phyloP scores from a whole-genome alignment of 2,329 filamentous ascomycete genomes.

The Cladophialophora psammophila region DNA sequence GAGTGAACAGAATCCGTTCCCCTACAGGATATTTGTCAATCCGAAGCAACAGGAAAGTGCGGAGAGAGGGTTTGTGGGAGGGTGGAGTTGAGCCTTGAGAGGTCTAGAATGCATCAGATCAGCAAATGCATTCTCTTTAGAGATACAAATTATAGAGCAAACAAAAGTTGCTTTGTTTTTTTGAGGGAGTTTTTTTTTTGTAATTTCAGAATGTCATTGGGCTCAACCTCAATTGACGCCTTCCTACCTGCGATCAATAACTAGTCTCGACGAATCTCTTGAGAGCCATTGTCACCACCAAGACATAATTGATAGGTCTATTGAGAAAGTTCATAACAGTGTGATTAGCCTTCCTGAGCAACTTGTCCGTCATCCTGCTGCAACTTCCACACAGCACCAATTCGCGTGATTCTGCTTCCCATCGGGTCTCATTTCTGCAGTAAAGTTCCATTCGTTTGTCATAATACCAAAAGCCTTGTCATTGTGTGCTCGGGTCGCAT shows the following conservation, averaged over 20 bases:
- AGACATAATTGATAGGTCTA: slow-evolving; percentile 31
- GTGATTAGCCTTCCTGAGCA: slow-evolving; percentile 13
- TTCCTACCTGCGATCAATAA: neutral
- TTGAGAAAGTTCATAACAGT: slow-evolving; percentile 29
- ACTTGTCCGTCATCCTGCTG: slow-evolving; percentile 31
- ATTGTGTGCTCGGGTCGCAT: slow-evolving; percentile 22
- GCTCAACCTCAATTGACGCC: neutral
- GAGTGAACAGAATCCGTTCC: slow-evolving; percentile 89
- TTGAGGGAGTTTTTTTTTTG: neutral
- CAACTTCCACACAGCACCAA: neutral
- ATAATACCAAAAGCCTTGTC: slow-evolving; percentile 23
- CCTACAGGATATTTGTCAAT: slow-evolving; percentile 90
- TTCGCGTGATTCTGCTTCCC: neutral
- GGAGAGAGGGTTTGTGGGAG: slow-evolving; percentile 73
- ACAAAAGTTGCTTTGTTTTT: slow-evolving; percentile 5
- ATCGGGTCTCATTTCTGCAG: neutral
- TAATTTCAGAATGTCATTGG: neutral
- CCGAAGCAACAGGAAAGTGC: slow-evolving; percentile 78
- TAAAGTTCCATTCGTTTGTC: neutral
- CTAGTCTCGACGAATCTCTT: slow-evolving; percentile 3
- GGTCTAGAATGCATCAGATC: slow-evolving; percentile 3
- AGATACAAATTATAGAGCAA: slow-evolving; percentile 22
- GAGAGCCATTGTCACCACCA: slow-evolving; percentile 10
- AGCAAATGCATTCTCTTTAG: slow-evolving; percentile 2
- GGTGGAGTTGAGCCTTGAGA: slow-evolving; percentile 60